Evolutionary conservation across 208 protist genomes (phyloP).

Genomic region (Leishmania aethiopica): DNA sequence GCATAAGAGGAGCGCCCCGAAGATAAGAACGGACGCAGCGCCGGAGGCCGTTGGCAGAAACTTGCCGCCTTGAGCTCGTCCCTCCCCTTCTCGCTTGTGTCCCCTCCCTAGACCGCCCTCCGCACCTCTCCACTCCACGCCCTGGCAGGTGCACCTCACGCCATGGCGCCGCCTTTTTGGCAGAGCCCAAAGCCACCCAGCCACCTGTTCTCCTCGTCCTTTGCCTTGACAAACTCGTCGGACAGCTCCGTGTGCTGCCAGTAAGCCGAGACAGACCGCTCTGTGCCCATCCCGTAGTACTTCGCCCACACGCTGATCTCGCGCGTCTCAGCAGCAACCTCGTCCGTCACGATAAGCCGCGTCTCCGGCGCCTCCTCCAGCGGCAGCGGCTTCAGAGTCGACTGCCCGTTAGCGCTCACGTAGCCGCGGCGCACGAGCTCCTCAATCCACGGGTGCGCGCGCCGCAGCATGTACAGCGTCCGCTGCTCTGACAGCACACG

Average conservation of each 20-base stretch:
- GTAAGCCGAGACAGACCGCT: slow-evolving; percentile 53
- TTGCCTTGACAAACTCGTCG: slow-evolving; percentile 57
- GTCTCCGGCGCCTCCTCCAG: slow-evolving; percentile 29
- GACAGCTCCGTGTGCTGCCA: slow-evolving; percentile 72
- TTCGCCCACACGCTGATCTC: slow-evolving; percentile 27
- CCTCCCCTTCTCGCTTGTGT: neutral
- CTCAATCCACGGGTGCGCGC: slow-evolving; percentile 51
- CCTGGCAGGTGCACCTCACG: neutral
- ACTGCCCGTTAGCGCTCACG: slow-evolving; percentile 13
- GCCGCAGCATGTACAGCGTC: slow-evolving; percentile 55
- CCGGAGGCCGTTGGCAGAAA: neutral
- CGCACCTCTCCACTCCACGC: neutral
- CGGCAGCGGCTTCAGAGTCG: slow-evolving; percentile 23
- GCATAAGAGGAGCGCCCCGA: neutral
- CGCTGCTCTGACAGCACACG: slow-evolving; percentile 34
- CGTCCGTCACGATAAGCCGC: slow-evolving; percentile 46
- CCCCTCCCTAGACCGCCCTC: neutral
- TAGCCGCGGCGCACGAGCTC: slow-evolving; percentile 26
- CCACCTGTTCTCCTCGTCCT: slow-evolving; percentile 71
- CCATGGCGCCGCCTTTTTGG: neutral
- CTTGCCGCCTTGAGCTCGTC: neutral
- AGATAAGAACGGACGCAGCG: neutral
- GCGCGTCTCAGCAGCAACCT: slow-evolving; percentile 33
- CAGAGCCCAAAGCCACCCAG: slow-evolving; percentile 55
- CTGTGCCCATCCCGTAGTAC: slow-evolving; percentile 67